A percentile compares a stretch with the other conserved stretches of the same genome.
Evolutionary conservation across 2,329 filamentous ascomycete species (phyloP).

Genomic region (Aspergillus viridinutans): DNA sequence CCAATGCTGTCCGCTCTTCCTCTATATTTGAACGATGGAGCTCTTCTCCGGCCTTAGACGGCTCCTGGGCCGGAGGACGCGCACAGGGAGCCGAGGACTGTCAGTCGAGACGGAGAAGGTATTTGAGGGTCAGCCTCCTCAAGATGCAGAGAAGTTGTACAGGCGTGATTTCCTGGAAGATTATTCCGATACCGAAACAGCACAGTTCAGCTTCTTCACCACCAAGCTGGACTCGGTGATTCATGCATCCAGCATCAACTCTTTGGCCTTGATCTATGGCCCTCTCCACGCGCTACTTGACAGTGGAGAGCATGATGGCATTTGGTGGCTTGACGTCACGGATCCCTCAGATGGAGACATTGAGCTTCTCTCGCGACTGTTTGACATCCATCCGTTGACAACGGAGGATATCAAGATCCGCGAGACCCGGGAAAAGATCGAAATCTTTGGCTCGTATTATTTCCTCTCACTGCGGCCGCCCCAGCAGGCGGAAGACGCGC

Average conservation of each 20-base stretch:
- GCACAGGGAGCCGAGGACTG: not conserved
- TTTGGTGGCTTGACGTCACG: constrained; percentile 97
- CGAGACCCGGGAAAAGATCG: constrained; percentile 92
- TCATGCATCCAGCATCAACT: constrained; percentile 76
- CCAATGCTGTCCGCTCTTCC: not conserved
- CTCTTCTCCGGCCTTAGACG: not conserved
- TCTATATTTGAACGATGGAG: not conserved
- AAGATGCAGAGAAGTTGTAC: not conserved
- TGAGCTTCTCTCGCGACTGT: constrained; percentile 81
- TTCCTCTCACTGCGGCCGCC: constrained; percentile 93
- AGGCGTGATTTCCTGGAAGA: not conserved
- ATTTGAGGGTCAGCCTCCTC: not conserved
- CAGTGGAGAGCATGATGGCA: constrained; percentile 58
- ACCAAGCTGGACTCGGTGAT: constrained; percentile 86
- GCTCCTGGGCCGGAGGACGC: not conserved
- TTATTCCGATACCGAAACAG: constrained; percentile 44
- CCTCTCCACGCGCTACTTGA: constrained; percentile 61
- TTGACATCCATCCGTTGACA: constrained; percentile 89
- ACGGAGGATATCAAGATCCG: constrained; percentile 91
- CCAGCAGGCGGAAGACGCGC: constrained; percentile 67
- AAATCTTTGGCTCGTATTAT: constrained; percentile 94
- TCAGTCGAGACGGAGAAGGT: not conserved
- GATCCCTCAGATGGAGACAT: constrained; percentile 83
- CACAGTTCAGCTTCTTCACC: constrained; percentile 89
- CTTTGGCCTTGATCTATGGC: constrained; percentile 77